Percentiles rank a stretch among this genome's conserved stretches.
Conservation (phyloP, 2,329 filamentous ascomycete genomes). For the Penicillium sp. region DNA sequence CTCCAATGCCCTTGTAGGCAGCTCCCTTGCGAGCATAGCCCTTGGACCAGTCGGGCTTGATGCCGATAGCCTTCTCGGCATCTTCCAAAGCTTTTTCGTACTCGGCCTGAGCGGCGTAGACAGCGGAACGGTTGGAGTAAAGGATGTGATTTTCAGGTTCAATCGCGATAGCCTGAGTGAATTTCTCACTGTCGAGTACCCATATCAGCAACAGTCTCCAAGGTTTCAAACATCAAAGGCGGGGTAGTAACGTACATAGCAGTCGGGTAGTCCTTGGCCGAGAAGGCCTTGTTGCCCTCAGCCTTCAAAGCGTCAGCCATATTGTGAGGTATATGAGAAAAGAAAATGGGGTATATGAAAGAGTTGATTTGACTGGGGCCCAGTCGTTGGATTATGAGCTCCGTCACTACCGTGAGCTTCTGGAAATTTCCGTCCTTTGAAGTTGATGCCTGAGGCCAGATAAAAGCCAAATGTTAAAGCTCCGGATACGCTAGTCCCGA, state of each 20-base stretch:
- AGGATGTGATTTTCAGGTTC: slow-evolving; percentile 92
- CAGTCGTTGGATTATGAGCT: slow-evolving; percentile 23
- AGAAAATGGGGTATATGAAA: slow-evolving; percentile 13
- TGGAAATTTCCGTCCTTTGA: slow-evolving; percentile 44
- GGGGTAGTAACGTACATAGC: slow-evolving; percentile 71
- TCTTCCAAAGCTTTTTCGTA: slow-evolving; percentile 83
- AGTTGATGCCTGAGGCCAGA: slow-evolving; percentile 26
- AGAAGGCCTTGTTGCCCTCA: slow-evolving; percentile 97
- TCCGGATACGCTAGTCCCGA: slow-evolving; percentile 14
- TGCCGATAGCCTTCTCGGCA: slow-evolving; percentile 86
- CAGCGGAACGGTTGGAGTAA: slow-evolving; percentile 92
- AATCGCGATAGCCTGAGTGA: slow-evolving; percentile 86
- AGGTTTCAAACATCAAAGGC: slow-evolving; percentile 11
- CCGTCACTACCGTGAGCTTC: slow-evolving; percentile 34
- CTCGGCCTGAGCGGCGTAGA: slow-evolving; percentile 84
- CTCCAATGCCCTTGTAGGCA: slow-evolving; percentile 82
- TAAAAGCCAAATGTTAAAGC: slow-evolving; percentile 4
- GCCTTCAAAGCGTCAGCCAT: slow-evolving; percentile 88
- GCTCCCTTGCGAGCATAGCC: slow-evolving; percentile 93
- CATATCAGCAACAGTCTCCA: slow-evolving; percentile 7
- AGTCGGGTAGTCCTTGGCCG: slow-evolving; percentile 93
- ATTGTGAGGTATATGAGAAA: slow-evolving; percentile 21
- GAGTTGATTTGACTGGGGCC: slow-evolving; percentile 9
- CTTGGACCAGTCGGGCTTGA: slow-evolving; percentile 98
- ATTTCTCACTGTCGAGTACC: slow-evolving; percentile 69